Evolutionary conservation across 2,329 filamentous ascomycete genomes (phyloP), one percentile per base, ranked within the genome.

Genomic region (Cordyceps militaris): DNA sequence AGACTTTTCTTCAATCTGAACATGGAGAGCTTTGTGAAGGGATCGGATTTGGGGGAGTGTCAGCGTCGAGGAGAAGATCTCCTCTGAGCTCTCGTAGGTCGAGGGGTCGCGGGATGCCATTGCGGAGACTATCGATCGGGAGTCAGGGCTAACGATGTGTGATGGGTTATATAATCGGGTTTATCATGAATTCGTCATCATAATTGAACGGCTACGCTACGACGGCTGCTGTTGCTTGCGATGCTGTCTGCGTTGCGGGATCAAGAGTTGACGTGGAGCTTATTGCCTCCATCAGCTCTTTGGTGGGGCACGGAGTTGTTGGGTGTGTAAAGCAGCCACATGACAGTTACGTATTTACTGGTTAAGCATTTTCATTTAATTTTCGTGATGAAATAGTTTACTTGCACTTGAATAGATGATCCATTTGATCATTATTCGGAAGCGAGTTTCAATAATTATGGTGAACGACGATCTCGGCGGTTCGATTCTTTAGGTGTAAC

Each of bases 11-110:
- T 86, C 83, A 63, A 85, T 79, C 63, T 80, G 76, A 10, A 73
- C 74, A 66, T 83, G 81, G 38, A 87, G 77, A 23, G 73, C 72
- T 63, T 82, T 81, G 73, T 87, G 83, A 62, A 86, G 79, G 58
- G 81, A 75, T 53, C 83, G 81, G 67, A 87, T 82, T 68, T 85
- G 82, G 1, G 83, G 83, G 19, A 87, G 78, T 16, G 83, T 83
- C 69, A 83, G 73, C 61, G 72, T 75, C 49, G 75, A 71, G 52
- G 78, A 75, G 71, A 84, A 84, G 67, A 85, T 75, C 63, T 83
- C 73, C 59, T 76, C 67, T 59, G 80, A 79, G 52, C 76, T 76
- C 58, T 78, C 76, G 61, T 58, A 61, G 40, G 66, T 70, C 38
- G 77, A 73, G 44, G 76, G 71, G 67, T 83, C 80, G 64, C 77